Base-by-base conservation (phyloP, 1,284 basidiomycete genomes). In the Bothia castanella region DNA sequence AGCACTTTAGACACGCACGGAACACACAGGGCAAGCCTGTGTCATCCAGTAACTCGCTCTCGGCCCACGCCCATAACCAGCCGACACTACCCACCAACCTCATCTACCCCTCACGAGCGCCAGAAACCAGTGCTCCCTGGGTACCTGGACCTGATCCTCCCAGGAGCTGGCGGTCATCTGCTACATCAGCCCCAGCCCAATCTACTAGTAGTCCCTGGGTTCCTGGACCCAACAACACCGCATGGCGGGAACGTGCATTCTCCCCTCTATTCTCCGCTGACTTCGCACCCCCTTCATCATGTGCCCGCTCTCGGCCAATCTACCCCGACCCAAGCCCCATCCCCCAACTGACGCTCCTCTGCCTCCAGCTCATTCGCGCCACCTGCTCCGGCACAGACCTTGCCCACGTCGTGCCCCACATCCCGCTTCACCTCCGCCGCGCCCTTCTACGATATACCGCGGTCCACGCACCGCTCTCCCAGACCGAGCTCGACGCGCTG, bases 1-100 rank as follows among this genome's bases (percentile, higher is more conserved):
- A 87, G 63, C 81, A 87, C 39, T 86, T 80, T 53, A 74, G 84
- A 43, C 85, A 79, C 56, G 58, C 69, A 21, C 80, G 79, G 54
- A 87, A 87, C 59, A 54, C 77, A 8, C 72, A 66, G 47, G 65
- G 72, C 25, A 74, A 73, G 27, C 70, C 69, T 29, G 62, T 9
- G 25, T 25, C 66, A 11, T 58, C 65, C 1, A 51, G 23, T 29
- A 35, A 19, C 35, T 48, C 49, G 5, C 42, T 62, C 21, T 51
- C 56, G 29, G 58, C 62, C 34, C 57, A 62, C 47, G 54, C 61
- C 29, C 65, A 67, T 52, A 74, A 70, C 52, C 55, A 65, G 35
- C 73, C 72, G 4, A 75, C 74, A 3, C 64, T 78, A 13, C 76
- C 76, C 10, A 54, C 64, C 30, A 63, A 71, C 50, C 64, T 76